phyloP scores from a whole-genome alignment of 805 yeast species.

The Kazachstania kunashirensis region DNA sequence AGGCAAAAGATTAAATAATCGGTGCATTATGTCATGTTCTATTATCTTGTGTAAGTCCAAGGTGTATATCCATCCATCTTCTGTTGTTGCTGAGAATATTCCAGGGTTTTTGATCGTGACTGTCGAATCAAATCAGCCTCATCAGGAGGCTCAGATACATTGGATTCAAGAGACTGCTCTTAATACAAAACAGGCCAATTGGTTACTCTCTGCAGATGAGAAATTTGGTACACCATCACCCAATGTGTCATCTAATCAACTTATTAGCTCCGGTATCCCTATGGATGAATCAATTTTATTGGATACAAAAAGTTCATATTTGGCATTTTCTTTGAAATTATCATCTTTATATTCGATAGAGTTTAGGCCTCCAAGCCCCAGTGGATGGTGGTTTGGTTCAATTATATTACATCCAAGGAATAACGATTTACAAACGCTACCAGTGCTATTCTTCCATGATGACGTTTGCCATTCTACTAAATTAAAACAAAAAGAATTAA shows the following conservation, averaged over 20 bases:
- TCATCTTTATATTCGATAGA: slow-evolving; percentile 68
- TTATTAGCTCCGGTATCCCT: neutral
- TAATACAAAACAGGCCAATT: slow-evolving; percentile 9
- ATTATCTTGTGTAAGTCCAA: slow-evolving; percentile 46
- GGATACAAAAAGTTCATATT: slow-evolving; percentile 3
- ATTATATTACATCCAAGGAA: slow-evolving; percentile 56
- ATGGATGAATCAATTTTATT: slow-evolving; percentile 4
- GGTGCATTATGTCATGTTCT: slow-evolving; percentile 10
- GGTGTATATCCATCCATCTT: slow-evolving; percentile 77
- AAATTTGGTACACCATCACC: slow-evolving; percentile 2
- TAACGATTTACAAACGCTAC: slow-evolving; percentile 48
- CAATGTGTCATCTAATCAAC: neutral
- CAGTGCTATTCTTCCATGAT: slow-evolving; percentile 88
- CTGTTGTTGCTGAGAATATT: slow-evolving; percentile 63
- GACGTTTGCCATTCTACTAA: slow-evolving; percentile 71
- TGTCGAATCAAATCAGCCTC: slow-evolving; percentile 36
- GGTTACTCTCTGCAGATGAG: slow-evolving; percentile 13
- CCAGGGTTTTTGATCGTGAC: slow-evolving; percentile 67
- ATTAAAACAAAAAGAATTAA: slow-evolving; percentile 47
- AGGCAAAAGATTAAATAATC: no score
- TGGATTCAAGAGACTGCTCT: slow-evolving; percentile 22
- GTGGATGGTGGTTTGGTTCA: slow-evolving; percentile 91
- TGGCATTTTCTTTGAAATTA: slow-evolving; percentile 28
- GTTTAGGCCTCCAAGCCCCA: slow-evolving; percentile 63
- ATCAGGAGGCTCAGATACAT: slow-evolving; percentile 31